phyloP scores from a whole-genome alignment of 139 green algal genomes.

The Ulvella scutata region DNA sequence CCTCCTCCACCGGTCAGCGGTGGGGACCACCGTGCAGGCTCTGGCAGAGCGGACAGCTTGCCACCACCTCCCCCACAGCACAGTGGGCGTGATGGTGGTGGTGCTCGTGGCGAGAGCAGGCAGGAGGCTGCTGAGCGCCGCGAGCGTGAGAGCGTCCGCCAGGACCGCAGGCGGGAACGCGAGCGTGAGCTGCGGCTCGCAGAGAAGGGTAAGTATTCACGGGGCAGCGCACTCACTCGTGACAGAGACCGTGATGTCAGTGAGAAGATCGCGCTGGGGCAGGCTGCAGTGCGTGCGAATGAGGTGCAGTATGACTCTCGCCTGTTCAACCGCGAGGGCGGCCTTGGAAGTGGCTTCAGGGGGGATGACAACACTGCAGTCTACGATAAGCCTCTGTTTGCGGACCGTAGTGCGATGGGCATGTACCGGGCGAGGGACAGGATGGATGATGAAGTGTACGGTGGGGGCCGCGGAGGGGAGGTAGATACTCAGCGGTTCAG shows the following conservation, averaged over 20 bases:
- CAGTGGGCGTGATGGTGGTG: background rate
- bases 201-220: constrained; percentile 28
- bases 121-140: constrained; percentile 61
- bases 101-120: constrained; percentile 40
- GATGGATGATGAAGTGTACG: constrained; percentile 31
- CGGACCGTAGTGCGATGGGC: constrained; percentile 35
- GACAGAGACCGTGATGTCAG: constrained; percentile 87
- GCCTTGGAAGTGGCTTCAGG: constrained; percentile 63
- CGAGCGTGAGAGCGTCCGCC: constrained; percentile 32
- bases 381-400: constrained; percentile 93
- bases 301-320: constrained; percentile 94
- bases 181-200: constrained; percentile 81
- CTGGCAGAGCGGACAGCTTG: too few relatives aligned
- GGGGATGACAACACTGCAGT: constrained; percentile 84
- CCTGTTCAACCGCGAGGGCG: constrained; percentile 94
- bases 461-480: constrained; percentile 14
- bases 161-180: constrained; percentile 65
- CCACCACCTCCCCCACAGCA: constrained; percentile 3
- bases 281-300: constrained; percentile 18
- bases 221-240: constrained; percentile 72
- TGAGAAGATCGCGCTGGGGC: constrained; percentile 74
- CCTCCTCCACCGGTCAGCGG: background rate
- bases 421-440: constrained; percentile 26
- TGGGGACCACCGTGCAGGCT: background rate
- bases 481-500: constrained; percentile 62